Percentiles rank a stretch among this genome's conserved stretches.
Conservation (phyloP, 2,329 filamentous ascomycete species). For the Penicillium sumatraense region DNA sequence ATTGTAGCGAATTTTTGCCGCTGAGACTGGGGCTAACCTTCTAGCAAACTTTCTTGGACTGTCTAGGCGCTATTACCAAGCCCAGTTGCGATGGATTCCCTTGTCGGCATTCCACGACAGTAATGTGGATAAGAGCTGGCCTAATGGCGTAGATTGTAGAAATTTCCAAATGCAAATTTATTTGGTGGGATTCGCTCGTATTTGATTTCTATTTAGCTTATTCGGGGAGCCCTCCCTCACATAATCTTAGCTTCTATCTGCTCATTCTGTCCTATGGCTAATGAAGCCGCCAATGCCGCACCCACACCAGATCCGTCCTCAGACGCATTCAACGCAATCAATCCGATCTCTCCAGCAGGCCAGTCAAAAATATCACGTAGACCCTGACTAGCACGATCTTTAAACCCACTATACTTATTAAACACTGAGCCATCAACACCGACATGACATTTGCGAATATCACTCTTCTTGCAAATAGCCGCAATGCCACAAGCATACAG, state of each 20-base stretch:
- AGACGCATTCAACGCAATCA: conserved; percentile 79
- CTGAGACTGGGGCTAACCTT: too few relatives aligned
- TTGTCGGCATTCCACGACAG: too few relatives aligned
- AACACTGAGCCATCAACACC: conserved; percentile 96
- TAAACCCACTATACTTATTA: conserved; percentile 62
- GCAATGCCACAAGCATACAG: conserved; percentile 92
- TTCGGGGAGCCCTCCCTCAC: background rate
- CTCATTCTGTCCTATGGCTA: conserved; percentile 41
- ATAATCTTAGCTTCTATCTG: background rate
- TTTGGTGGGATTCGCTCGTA: too few relatives aligned
- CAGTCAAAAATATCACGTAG: conserved; percentile 79
- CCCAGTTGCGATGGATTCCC: too few relatives aligned
- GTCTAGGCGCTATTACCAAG: too few relatives aligned
- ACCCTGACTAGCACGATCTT: conserved; percentile 40
- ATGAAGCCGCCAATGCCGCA: conserved; percentile 80
- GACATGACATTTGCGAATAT: conserved; percentile 79
- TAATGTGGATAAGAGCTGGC: too few relatives aligned
- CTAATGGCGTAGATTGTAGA: too few relatives aligned
- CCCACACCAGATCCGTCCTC: conserved; percentile 92
- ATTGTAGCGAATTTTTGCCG: too few relatives aligned
- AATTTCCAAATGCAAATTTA: too few relatives aligned
- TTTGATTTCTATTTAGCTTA: too few relatives aligned
- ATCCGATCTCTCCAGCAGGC: conserved; percentile 76
- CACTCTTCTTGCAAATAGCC: conserved; percentile 96
- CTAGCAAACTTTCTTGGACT: too few relatives aligned